These are phyloP conservation scores for Grifola frondosa DNA, from an alignment of 1,284 basidiomycete species.

Conservation along the genomic window DNA sequence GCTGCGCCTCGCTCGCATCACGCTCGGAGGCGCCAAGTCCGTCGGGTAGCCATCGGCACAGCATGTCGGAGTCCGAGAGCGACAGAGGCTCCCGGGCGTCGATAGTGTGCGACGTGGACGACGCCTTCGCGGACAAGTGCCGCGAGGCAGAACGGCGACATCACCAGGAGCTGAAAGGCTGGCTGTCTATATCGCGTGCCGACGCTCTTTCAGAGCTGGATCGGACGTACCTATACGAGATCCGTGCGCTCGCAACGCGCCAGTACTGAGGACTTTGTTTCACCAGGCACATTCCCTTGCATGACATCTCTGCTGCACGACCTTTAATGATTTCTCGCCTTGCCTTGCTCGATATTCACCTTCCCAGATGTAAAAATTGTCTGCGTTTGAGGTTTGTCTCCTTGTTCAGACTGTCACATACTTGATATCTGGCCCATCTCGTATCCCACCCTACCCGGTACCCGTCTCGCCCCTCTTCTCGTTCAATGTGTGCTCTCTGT, in stretches of 20 bases:
- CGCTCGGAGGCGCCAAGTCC: conserved; percentile 48
- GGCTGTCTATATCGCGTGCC: conserved; percentile 47
- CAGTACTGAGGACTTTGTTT: conserved; percentile 52
- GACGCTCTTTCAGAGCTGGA: conserved; percentile 48
- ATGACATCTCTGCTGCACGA: conserved; percentile 16
- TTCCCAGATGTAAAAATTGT: too few species aligned
- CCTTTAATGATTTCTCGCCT: conserved; percentile 18
- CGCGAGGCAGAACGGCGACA: conserved; percentile 78
- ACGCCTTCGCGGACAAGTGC: conserved; percentile 70
- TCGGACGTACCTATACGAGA: conserved; percentile 70
- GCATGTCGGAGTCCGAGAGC: conserved; percentile 70
- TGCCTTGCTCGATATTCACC: conserved; percentile 19
- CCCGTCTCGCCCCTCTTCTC: conserved; percentile 26
- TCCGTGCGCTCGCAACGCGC: conserved; percentile 76
- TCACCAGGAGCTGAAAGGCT: conserved; percentile 77
- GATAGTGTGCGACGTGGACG: conserved; percentile 71
- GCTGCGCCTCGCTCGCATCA: conserved; percentile 29
- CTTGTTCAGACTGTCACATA: too few species aligned
- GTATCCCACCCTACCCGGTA: conserved; percentile 19
- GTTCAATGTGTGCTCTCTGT: conserved; percentile 21
- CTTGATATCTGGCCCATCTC: conserved; percentile 20
- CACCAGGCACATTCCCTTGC: conserved; percentile 5
- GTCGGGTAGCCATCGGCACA: conserved; percentile 60
- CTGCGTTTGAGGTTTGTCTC: too few species aligned
- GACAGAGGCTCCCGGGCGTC: conserved; percentile 75